Base-by-base conservation (phyloP, 805 yeast genomes). In the Yamadazyma scolyti region DNA sequence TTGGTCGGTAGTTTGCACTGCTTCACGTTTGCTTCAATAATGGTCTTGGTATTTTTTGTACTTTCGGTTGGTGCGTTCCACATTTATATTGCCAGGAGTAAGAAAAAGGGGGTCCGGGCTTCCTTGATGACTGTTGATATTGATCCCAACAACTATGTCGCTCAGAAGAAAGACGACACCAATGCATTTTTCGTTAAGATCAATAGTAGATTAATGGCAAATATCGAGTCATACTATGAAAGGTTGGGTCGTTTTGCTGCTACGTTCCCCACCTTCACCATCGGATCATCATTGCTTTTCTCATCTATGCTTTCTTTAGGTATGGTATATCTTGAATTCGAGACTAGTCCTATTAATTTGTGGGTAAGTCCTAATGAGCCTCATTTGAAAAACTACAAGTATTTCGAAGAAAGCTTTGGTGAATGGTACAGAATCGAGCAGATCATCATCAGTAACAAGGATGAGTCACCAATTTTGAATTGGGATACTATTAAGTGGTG, bases 371-470 rank as follows among this genome's bases (percentile, higher is more conserved):
- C 89, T 3, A 49, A 62, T 13, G 82, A 93, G 7, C 77, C 74
- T 3, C 87, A 88, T 9, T 79, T 68, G 32, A 60, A 71, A 24
- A 81, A 90, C 46, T 79, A 80, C 46, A 61, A 67, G 33, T 78
- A 65, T 44, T 90, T 77, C 51, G 96, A 93, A 52, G 69, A 71
- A 13, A 75, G 77, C 39, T 90, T 90, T 56, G 96, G 97, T 1
- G 95, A 94, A 22, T 90, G 93, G 64, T 93, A 82, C 60, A 69
- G 97, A 45, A 76, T 86, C 4, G 90, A 87, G 47, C 97, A 90
- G 56, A 60, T 86, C 0, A 84, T 85, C 42, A 63, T 90, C 5
- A 58, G 61, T 38, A 48, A 50, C 16, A 76, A 76, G 13, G 67
- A 83, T 3, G 86, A 85, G 0, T 73, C 78, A 0, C 81, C 90